These are phyloP conservation scores for Pyrenochaeta sp. DNA, from an alignment of 2,329 filamentous ascomycete genomes.

Conservation along the genomic window DNA sequence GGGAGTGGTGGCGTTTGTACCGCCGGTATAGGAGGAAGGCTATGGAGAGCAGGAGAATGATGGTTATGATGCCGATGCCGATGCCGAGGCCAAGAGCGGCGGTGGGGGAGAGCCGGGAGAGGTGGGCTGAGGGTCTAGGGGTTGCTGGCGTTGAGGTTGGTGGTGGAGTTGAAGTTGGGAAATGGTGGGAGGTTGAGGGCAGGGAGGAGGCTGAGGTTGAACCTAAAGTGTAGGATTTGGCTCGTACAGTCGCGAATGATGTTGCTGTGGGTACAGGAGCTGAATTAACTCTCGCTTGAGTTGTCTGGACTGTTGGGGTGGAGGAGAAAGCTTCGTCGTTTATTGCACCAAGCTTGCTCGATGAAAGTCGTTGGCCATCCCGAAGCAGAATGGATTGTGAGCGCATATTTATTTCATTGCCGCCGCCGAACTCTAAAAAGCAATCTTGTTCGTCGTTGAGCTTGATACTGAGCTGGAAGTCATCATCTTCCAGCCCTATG, in stretches of 20 bases:
- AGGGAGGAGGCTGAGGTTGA: too few species aligned
- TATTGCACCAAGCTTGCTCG: slow-evolving; percentile 4
- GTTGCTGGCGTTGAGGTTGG: neutral
- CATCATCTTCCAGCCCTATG: slow-evolving; percentile 1
- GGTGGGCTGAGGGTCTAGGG: neutral
- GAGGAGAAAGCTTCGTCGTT: slow-evolving; percentile 11
- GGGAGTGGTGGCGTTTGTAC: slow-evolving; percentile 7
- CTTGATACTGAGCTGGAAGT: slow-evolving; percentile 12
- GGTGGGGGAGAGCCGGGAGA: slow-evolving; percentile 11
- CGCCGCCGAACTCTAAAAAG: slow-evolving; percentile 4
- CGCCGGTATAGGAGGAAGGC: slow-evolving; percentile 17
- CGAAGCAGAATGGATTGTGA: slow-evolving; percentile 4
- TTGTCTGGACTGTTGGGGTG: neutral
- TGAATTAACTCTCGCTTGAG: neutral
- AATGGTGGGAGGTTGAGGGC: neutral
- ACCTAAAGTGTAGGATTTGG: too few species aligned
- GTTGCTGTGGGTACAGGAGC: neutral
- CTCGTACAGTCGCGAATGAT: neutral
- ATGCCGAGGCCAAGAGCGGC: slow-evolving; percentile 24
- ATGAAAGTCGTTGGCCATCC: slow-evolving; percentile 7
- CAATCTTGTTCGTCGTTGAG: neutral
- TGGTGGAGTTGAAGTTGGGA: neutral
- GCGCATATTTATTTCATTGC: slow-evolving; percentile 1
- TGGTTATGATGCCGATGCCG: slow-evolving; percentile 16
- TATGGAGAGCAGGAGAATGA: slow-evolving; percentile 8